Evolutionary conservation across 805 yeast genomes (phyloP).

Genomic region (Metschnikowia drakensbergensis): DNA sequence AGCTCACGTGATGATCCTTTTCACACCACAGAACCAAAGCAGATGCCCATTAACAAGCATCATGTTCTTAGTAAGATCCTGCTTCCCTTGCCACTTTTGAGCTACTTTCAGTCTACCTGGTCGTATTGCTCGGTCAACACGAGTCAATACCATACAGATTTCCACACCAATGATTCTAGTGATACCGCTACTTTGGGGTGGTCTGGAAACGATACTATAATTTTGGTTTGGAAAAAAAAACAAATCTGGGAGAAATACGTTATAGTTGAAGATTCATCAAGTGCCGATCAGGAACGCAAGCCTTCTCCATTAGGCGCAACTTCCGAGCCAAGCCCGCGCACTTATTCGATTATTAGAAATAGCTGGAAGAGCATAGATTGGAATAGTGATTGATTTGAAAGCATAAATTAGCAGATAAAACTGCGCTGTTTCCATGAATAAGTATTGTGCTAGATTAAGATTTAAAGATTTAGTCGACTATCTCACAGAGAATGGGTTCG

Average conservation of each 20-base stretch:
- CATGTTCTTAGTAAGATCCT: conserved; percentile 66
- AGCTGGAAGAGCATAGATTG: conserved; percentile 62
- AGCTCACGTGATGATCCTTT: conserved; percentile 8
- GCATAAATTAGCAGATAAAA: background rate
- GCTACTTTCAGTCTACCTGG: conserved; percentile 83
- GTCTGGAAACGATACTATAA: conserved; percentile 69
- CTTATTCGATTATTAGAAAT: conserved; percentile 53
- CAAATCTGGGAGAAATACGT: conserved; percentile 86
- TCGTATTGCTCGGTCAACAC: conserved; percentile 73
- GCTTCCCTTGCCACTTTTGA: conserved; percentile 52
- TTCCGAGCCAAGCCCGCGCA: background rate
- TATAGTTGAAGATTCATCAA: conserved; percentile 44
- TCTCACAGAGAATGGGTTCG: conserved; percentile 38
- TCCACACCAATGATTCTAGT: conserved; percentile 17
- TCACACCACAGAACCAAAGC: conserved; percentile 1
- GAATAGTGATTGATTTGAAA: conserved; percentile 17
- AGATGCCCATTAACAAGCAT: conserved; percentile 44
- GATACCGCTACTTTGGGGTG: conserved; percentile 54
- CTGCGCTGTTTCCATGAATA: background rate
- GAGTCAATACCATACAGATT: conserved; percentile 32
- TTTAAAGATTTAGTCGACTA: conserved; percentile 20
- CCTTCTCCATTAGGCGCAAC: background rate
- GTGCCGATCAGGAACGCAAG: background rate
- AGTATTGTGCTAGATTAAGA: background rate
- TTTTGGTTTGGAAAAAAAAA: conserved; percentile 69